phyloP scores from a whole-genome alignment of 371 early-diverging fungal species.

The Apophysomyces variabilis region DNA sequence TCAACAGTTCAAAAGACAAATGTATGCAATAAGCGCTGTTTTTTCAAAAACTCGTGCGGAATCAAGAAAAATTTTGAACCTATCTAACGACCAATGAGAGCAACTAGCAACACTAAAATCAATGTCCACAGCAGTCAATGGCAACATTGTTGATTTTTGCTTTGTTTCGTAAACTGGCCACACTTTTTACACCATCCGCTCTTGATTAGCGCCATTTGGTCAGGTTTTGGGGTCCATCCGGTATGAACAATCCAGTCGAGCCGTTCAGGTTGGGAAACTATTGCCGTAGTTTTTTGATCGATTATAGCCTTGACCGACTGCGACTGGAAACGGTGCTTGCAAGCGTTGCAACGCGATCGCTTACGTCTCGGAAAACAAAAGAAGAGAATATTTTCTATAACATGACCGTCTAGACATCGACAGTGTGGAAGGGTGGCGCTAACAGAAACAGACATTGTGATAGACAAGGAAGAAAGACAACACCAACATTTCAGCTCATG shows the following conservation, averaged over 20 bases:
- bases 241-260: constrained; percentile 17
- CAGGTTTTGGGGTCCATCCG: constrained; percentile 22
- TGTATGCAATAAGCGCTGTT: too few species aligned
- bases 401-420: background rate
- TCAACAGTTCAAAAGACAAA: too few species aligned
- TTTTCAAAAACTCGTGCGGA: too few species aligned
- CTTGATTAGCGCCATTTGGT: constrained; percentile 16
- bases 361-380: background rate
- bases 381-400: background rate
- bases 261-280: background rate
- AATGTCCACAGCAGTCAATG: background rate
- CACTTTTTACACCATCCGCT: constrained; percentile 21
- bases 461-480: background rate
- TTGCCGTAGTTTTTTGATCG: background rate
- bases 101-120: background rate
- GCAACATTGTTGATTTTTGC: background rate
- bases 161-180: constrained; percentile 13
- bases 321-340: background rate
- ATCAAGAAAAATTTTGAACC: too few species aligned
- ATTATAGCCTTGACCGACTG: background rate
- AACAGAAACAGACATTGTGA: background rate
- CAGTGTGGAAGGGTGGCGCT: background rate
- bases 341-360: background rate
- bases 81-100: too few species aligned
- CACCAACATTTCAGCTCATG: background rate